A percentile compares a stretch with the other conserved stretches of the same genome.
These are phyloP conservation scores for Margaritispora aquatica DNA, from an alignment of 495 filamentous ascomycete species.

Conservation along the genomic window DNA sequence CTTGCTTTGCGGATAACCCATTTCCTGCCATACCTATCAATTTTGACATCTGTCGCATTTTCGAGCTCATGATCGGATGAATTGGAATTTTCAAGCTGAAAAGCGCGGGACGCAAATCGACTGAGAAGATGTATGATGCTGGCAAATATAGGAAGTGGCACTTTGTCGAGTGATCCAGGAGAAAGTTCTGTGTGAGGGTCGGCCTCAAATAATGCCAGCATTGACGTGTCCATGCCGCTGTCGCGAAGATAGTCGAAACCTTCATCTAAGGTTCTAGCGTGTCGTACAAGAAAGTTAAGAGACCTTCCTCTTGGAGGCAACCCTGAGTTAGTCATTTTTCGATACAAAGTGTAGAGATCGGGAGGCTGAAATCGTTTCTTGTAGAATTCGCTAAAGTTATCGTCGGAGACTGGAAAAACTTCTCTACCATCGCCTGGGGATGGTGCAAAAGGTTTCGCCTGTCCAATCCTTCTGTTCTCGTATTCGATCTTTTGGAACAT, in stretches of 20 bases:
- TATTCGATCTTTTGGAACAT: constrained; percentile 23
- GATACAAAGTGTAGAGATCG: constrained; percentile 17
- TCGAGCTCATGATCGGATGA: background rate
- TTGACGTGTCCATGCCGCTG: background rate
- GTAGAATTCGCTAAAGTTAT: constrained; percentile 20
- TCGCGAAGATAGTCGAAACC: constrained; percentile 20
- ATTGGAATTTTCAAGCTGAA: background rate
- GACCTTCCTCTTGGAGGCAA: constrained; percentile 14
- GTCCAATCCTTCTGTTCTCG: constrained; percentile 10
- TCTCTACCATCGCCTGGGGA: constrained; percentile 23
- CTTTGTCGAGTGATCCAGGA: background rate
- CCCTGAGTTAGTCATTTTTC: constrained; percentile 17
- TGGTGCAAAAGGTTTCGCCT: background rate
- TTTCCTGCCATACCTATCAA: background rate
- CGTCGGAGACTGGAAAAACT: constrained; percentile 9
- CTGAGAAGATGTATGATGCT: constrained; percentile 17
- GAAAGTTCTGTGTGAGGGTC: background rate
- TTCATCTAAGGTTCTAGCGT: constrained; percentile 10
- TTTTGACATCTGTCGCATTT: background rate
- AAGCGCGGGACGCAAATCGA: constrained; percentile 18
- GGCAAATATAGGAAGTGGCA: constrained; percentile 5
- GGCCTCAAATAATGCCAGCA: constrained; percentile 3
- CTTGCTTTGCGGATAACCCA: background rate
- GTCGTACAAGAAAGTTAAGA: constrained; percentile 18
- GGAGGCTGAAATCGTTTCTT: constrained; percentile 15